Base-by-base conservation (phyloP, 169 alveolate genomes). In the Plasmodium gonderi region DNA sequence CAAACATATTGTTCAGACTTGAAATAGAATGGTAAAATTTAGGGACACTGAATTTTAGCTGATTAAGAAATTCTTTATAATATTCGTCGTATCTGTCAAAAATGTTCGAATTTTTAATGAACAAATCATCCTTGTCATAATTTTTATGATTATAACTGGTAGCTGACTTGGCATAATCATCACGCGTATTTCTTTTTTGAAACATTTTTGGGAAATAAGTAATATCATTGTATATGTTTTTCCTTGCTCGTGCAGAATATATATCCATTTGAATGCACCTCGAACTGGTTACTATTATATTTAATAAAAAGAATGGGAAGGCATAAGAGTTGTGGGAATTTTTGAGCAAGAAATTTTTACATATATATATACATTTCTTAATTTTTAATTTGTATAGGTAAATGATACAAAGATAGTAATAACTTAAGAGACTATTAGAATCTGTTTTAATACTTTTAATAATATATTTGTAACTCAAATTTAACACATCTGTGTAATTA, bases 401-500 rank as follows among this genome's bases (percentile, higher is more conserved):
- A 45, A 87, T 87, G 47, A 87, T 45, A 65, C 89, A 76, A 20
- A 87, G 81, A 65, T 87, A 75, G 47, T 87, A 87, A 75, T 87
- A 87, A 87, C 87, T 75, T 44, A 75, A 36, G 36, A 87, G 54
- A 45, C 49, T 76, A 78, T 87, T 60, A 65, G 26, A 67, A 54
- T 87, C 93, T 29, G 47, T 40, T 9, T 49, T 75, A 44, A 87
- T 75, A 78, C 93, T 87, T 75, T 87, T 87, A 5, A 54, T 87
- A 40, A 87, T 87, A 45, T 87, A 87, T 33, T 87, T 87, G 67
- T 87, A 75, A 42, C 89, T 87, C 36, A 87, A 54, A 20, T 87
- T 26, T 38, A 87, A 31, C 17, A 87, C 78, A 12, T 87, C 79
- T 0, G 40, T 23, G 29, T 87, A 87, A 87, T 87, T 82, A 87